Percentiles rank a stretch among this genome's conserved stretches.
Evolutionary conservation across 441 rosid species (phyloP).

Genomic region (Macaranga tanarius): DNA sequence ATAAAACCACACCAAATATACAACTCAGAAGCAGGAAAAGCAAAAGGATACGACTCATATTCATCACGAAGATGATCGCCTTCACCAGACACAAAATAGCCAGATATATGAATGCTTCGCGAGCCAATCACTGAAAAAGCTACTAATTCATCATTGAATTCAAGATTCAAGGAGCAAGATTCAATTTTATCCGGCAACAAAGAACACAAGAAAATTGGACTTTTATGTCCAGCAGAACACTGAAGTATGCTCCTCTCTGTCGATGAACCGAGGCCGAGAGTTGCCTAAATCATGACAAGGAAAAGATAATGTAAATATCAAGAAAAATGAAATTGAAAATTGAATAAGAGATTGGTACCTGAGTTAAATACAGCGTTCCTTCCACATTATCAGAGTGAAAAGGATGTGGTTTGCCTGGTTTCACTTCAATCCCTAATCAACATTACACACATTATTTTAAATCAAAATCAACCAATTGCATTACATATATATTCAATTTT

Average conservation of each 20-base stretch:
- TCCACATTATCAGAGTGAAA: slow-evolving; percentile 51
- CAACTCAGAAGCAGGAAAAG: background rate
- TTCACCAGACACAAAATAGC: slow-evolving; percentile 59
- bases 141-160: slow-evolving; percentile 62
- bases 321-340: background rate
- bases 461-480: background rate
- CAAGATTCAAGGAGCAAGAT: slow-evolving; percentile 74
- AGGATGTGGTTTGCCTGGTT: slow-evolving; percentile 74
- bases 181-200: slow-evolving; percentile 68
- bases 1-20: background rate
- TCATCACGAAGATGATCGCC: slow-evolving; percentile 53
- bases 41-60: slow-evolving; percentile 73
- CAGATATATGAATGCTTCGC: slow-evolving; percentile 81
- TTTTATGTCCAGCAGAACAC: slow-evolving; percentile 60
- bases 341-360: slow-evolving; percentile 37
- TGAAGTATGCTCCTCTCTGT: slow-evolving; percentile 64
- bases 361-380: slow-evolving; percentile 76
- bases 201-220: slow-evolving; percentile 70
- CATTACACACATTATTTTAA: background rate
- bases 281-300: slow-evolving; percentile 54
- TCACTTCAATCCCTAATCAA: slow-evolving; percentile 71
- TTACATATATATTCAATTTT: background rate
- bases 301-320: too few species aligned
- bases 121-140: slow-evolving; percentile 71
- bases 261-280: slow-evolving; percentile 72